These are phyloP conservation scores for Colletotrichum cuscutae DNA, from an alignment of 2,329 filamentous ascomycete genomes.

Conservation along the genomic window DNA sequence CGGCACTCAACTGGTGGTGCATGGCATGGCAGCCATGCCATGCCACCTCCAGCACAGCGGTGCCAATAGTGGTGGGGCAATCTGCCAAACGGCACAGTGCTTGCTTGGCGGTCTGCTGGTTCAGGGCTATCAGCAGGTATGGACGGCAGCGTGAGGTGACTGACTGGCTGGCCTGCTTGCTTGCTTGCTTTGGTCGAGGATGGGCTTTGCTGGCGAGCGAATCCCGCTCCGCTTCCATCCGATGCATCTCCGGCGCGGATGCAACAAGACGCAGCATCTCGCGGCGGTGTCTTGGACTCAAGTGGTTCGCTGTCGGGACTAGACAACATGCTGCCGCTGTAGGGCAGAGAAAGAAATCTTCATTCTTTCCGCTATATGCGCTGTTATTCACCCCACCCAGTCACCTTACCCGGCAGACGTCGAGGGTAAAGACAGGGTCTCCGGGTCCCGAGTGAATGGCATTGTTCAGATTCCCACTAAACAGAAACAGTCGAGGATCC, in stretches of 20 bases:
- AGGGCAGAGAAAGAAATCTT: neutral
- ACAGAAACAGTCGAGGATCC: neutral
- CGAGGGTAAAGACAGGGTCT: neutral
- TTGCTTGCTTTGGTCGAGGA: neutral
- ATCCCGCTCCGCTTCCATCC: conserved; percentile 7
- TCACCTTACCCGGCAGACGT: neutral
- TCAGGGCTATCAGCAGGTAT: neutral
- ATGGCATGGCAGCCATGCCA: conserved; percentile 29
- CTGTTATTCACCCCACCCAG: neutral
- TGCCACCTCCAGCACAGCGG: neutral
- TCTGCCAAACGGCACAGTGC: conserved; percentile 22
- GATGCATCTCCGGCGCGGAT: conserved; percentile 1
- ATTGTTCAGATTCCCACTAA: conserved; percentile 10
- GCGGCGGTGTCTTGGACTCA: neutral
- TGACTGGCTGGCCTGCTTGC: neutral
- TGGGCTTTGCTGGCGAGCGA: neutral
- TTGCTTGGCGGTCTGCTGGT: neutral
- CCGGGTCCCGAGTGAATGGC: neutral
- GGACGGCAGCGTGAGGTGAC: too few species aligned
- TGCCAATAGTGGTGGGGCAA: conserved; percentile 9
- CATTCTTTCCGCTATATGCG: neutral
- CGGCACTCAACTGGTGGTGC: conserved; percentile 12
- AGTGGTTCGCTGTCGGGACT: neutral
- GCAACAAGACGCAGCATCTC: neutral
- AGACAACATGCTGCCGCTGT: neutral